These are phyloP conservation scores for Smallanthus sonchifolius DNA, from an alignment of 129 eudicot genomes.

Conservation along the genomic window DNA sequence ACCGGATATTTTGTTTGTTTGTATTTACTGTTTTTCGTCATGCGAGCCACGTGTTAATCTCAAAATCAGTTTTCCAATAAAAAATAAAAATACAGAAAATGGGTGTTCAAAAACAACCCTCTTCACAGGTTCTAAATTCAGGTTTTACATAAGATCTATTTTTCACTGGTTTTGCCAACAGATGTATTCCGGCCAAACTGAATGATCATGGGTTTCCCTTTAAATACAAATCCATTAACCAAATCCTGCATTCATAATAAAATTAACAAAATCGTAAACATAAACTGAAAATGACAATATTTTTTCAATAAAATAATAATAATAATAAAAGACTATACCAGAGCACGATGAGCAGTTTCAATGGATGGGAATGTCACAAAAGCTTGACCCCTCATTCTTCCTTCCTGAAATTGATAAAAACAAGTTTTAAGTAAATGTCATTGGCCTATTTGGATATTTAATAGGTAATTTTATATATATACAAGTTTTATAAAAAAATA, in stretches of 20 bases:
- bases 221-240: conserved; percentile 73
- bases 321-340: conserved; percentile 31
- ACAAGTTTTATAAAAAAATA: no score
- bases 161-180: conserved; percentile 43
- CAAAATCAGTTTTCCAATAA: neutral
- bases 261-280: neutral
- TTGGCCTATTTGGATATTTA: neutral
- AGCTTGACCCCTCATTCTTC: conserved; percentile 99
- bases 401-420: conserved; percentile 53
- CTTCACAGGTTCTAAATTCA: neutral
- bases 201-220: conserved; percentile 91
- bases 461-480: neutral
- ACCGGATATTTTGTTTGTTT: no score
- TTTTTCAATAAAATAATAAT: neutral
- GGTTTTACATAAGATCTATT: neutral
- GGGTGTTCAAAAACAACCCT: neutral
- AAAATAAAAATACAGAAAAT: neutral
- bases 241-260: conserved; percentile 46
- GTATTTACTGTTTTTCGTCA: conserved; percentile 2
- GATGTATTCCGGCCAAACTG: conserved; percentile 78
- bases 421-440: conserved; percentile 4
- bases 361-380: conserved; percentile 79
- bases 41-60: conserved; percentile 12
- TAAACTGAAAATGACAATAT: neutral
- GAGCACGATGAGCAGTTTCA: conserved; percentile 69